Evolutionary conservation across 257 asterid species (phyloP).

Genomic region (Solanum dulcamara): DNA sequence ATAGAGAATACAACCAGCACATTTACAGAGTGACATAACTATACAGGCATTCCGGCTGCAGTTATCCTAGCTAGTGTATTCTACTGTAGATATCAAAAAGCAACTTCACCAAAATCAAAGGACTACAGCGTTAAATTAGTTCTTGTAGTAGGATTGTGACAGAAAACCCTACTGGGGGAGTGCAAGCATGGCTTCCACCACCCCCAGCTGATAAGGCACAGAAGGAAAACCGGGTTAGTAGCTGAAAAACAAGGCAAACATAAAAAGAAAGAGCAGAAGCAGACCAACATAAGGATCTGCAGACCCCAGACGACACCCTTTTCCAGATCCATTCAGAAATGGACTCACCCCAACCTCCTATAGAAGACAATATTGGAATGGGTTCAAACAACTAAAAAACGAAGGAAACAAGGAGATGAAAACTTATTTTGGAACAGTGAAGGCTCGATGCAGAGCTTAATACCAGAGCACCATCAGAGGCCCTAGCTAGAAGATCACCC

Average conservation of each 20-base stretch:
- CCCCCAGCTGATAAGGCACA: background rate
- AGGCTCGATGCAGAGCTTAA: background rate
- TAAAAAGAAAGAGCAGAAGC: background rate
- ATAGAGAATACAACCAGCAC: background rate
- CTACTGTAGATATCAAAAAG: background rate
- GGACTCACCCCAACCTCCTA: background rate
- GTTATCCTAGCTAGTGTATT: background rate
- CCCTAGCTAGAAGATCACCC: background rate
- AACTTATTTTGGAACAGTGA: background rate
- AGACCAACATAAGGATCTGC: background rate
- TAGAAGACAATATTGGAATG: background rate
- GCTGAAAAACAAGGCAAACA: background rate
- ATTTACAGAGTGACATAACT: background rate
- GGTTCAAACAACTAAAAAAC: background rate
- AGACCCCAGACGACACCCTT: background rate
- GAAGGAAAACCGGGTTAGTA: background rate
- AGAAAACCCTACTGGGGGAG: background rate
- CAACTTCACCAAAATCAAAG: background rate
- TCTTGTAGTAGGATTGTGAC: background rate
- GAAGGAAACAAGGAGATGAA: background rate
- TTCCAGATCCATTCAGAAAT: background rate
- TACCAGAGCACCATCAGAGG: background rate
- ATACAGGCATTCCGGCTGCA: background rate
- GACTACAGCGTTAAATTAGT: background rate
- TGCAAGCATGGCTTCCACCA: background rate